phyloP scores from a whole-genome alignment of 2,329 filamentous ascomycete genomes.

The Torrubiella hemipterigena region DNA sequence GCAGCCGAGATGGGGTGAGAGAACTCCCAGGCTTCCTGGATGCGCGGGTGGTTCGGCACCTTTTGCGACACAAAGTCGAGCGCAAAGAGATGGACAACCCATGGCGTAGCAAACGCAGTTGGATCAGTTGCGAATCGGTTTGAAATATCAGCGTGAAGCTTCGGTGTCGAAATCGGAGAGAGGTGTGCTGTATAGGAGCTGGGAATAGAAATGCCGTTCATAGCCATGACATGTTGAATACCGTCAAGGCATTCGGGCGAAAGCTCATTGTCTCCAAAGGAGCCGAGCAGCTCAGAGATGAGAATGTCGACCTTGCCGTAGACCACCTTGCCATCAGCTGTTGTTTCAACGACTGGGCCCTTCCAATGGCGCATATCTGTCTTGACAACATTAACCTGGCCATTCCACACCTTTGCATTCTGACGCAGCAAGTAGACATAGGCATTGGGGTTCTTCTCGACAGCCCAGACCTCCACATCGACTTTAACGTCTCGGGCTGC shows the following conservation, averaged over 20 bases:
- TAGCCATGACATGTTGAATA: conserved; percentile 76
- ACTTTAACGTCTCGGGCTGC: conserved; percentile 70
- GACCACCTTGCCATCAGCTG: conserved; percentile 29
- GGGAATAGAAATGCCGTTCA: conserved; percentile 87
- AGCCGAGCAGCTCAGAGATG: conserved; percentile 86
- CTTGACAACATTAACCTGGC: conserved; percentile 75
- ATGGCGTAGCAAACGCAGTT: conserved; percentile 78
- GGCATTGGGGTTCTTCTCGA: conserved; percentile 97
- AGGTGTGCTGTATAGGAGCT: conserved; percentile 87
- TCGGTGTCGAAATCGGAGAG: conserved; percentile 82
- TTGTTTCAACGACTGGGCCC: conserved; percentile 50
- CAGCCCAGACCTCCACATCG: conserved; percentile 73
- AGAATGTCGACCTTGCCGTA: conserved; percentile 75
- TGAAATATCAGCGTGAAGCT: conserved; percentile 70
- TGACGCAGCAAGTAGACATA: conserved; percentile 85
- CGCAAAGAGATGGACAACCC: conserved; percentile 85
- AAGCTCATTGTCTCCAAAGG: conserved; percentile 93
- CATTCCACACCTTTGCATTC: conserved; percentile 71
- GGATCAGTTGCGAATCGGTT: conserved; percentile 48
- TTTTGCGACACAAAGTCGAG: conserved; percentile 71
- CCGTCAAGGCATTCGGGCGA: conserved; percentile 95
- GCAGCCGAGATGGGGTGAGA: conserved; percentile 56
- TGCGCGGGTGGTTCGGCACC: conserved; percentile 45
- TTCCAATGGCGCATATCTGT: conserved; percentile 97
- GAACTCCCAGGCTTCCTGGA: conserved; percentile 74